Conservation (phyloP, 352 stramenopile species). For the Poterioochromonas sp. region DNA sequence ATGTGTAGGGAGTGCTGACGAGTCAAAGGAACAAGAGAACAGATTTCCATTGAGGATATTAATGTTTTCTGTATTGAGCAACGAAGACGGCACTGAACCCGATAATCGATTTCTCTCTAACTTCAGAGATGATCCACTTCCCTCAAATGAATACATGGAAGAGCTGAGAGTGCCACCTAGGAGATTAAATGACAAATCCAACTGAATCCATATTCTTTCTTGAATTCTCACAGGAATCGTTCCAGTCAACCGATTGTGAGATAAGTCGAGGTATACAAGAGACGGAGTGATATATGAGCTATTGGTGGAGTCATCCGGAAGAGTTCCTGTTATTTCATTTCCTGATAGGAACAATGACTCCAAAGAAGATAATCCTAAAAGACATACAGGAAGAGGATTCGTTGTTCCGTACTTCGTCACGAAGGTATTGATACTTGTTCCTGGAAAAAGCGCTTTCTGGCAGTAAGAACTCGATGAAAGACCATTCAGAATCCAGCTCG, state of each 20-base stretch:
- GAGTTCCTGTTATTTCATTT: neutral
- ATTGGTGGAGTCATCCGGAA: neutral
- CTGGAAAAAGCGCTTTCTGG: neutral
- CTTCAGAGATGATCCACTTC: neutral
- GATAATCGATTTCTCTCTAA: neutral
- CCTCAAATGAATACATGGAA: too few species aligned
- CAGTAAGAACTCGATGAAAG: neutral
- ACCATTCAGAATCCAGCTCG: neutral
- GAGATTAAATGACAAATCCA: neutral
- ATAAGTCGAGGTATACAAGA: neutral
- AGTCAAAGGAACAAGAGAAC: neutral
- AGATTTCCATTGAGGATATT: conserved; percentile 6
- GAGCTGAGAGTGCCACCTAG: neutral
- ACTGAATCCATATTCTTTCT: neutral
- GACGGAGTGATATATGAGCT: too few species aligned
- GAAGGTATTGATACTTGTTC: neutral
- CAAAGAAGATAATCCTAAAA: neutral
- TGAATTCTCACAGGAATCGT: neutral
- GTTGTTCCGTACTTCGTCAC: too few species aligned
- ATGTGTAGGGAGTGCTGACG: neutral
- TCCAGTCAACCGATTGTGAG: neutral
- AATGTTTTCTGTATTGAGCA: neutral
- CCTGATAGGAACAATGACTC: neutral
- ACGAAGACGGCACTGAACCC: neutral
- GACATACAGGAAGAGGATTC: neutral